These are phyloP conservation scores for Kwoniella botswanensis DNA, from an alignment of 768 basidiomycete species.

Conservation along the genomic window DNA sequence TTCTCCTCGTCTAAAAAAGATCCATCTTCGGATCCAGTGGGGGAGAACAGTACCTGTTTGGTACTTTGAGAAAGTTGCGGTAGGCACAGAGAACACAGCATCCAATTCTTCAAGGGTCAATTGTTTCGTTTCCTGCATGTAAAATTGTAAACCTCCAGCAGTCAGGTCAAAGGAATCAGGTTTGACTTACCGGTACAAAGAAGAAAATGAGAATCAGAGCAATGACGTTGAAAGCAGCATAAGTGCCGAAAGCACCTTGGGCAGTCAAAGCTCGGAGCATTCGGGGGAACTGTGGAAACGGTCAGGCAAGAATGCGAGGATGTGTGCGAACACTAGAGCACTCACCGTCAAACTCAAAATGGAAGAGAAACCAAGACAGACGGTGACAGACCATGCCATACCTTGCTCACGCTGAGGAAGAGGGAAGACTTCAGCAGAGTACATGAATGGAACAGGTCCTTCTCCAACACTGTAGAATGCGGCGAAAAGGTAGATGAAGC, in stretches of 20 bases:
- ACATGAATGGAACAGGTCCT: conserved; percentile 70
- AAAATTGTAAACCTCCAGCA: not conserved
- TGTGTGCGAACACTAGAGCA: conserved; percentile 24
- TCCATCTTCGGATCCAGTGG: conserved; percentile 31
- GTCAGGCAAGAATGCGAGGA: conserved; percentile 26
- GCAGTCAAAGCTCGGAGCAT: conserved; percentile 68
- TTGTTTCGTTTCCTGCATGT: conserved; percentile 2
- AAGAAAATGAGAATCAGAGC: conserved; percentile 16
- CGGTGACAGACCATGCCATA: conserved; percentile 72
- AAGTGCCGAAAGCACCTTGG: conserved; percentile 75
- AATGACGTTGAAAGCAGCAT: conserved; percentile 52
- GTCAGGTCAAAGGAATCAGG: not conserved
- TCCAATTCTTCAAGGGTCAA: conserved; percentile 41
- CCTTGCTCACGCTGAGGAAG: conserved; percentile 78
- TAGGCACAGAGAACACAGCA: conserved; percentile 34
- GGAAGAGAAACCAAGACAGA: conserved; percentile 30
- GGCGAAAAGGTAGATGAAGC: conserved; percentile 19
- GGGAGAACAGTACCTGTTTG: conserved; percentile 23
- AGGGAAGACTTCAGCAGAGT: conserved; percentile 71
- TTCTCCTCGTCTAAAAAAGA: conserved; percentile 21
- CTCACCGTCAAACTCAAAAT: conserved; percentile 6
- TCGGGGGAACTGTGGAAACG: conserved; percentile 63
- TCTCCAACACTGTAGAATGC: conserved; percentile 63
- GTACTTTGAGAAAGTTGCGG: conserved; percentile 17
- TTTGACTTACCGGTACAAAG: conserved; percentile 12